phyloP scores from a whole-genome alignment of 805 yeast species.

The Nakazawaea laoshanensis region DNA sequence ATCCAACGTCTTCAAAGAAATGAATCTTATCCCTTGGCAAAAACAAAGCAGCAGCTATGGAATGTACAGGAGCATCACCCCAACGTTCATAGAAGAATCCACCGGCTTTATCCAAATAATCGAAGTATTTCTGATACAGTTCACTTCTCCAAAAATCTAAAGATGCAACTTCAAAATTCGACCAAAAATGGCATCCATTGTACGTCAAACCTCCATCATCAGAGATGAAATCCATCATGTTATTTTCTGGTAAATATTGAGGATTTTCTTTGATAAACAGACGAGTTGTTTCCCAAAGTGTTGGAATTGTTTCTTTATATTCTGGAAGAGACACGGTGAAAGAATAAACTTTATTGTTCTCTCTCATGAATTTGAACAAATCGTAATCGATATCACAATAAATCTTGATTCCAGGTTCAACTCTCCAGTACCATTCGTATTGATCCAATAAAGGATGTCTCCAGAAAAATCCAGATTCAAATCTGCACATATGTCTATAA shows the following conservation, averaged over 20 bases:
- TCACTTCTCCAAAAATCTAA: conserved; percentile 68
- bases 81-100: conserved; percentile 92
- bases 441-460: conserved; percentile 65
- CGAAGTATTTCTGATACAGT: conserved; percentile 65
- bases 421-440: conserved; percentile 93
- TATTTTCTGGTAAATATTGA: conserved; percentile 47
- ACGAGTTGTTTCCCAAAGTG: conserved; percentile 68
- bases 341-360: conserved; percentile 64
- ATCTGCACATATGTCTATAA: conserved; percentile 89
- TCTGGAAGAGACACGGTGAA: conserved; percentile 77
- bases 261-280: conserved; percentile 55
- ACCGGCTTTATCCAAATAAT: conserved; percentile 68
- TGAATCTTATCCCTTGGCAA: conserved; percentile 63
- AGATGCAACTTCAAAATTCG: conserved; percentile 78
- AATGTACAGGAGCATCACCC: conserved; percentile 94
- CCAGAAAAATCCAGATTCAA: conserved; percentile 84
- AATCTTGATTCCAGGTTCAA: conserved; percentile 77
- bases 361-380: conserved; percentile 74
- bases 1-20: conserved; percentile 79
- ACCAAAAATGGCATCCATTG: conserved; percentile 87
- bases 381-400: conserved; percentile 80
- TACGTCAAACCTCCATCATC: conserved; percentile 63
- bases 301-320: conserved; percentile 60
- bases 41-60: conserved; percentile 78
- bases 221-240: conserved; percentile 62